These are phyloP conservation scores for Isabelozyma pseudorhagii DNA, from an alignment of 805 yeast species.

Conservation along the genomic window DNA sequence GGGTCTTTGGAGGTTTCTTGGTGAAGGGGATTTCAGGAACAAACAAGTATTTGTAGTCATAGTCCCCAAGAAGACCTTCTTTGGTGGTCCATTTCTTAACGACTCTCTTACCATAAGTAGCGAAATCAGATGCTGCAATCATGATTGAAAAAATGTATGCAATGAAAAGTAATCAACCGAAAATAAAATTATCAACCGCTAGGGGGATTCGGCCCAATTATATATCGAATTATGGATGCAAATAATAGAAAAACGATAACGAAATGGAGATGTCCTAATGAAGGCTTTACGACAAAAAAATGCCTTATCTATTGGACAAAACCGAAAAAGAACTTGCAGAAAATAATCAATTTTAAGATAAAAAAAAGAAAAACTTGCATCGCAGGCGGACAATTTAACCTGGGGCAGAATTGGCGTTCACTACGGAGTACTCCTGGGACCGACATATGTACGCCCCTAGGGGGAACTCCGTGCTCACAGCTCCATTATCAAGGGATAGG, in stretches of 20 bases:
- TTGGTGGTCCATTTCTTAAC: constrained; percentile 58
- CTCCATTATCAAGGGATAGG: no score
- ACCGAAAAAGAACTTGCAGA: background rate
- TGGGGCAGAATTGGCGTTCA: no score
- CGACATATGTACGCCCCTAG: no score
- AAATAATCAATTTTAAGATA: no score
- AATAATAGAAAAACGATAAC: background rate
- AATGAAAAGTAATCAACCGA: background rate
- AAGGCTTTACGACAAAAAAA: background rate
- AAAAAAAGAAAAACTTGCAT: background rate
- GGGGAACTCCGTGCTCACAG: no score
- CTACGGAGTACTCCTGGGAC: no score
- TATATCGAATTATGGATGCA: background rate
- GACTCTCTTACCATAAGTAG: background rate
- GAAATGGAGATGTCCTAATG: background rate
- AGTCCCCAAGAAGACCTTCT: constrained; percentile 84
- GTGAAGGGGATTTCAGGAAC: constrained; percentile 75
- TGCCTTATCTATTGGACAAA: background rate
- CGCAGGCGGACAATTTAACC: background rate
- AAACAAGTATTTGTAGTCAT: constrained; percentile 77
- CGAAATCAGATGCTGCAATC: background rate
- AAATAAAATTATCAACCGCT: background rate
- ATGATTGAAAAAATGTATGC: background rate
- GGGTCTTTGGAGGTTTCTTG: constrained; percentile 44
- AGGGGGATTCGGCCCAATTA: background rate